phyloP scores from a whole-genome alignment of 768 basidiomycete species.

The Lactifluus hygrophoroides region DNA sequence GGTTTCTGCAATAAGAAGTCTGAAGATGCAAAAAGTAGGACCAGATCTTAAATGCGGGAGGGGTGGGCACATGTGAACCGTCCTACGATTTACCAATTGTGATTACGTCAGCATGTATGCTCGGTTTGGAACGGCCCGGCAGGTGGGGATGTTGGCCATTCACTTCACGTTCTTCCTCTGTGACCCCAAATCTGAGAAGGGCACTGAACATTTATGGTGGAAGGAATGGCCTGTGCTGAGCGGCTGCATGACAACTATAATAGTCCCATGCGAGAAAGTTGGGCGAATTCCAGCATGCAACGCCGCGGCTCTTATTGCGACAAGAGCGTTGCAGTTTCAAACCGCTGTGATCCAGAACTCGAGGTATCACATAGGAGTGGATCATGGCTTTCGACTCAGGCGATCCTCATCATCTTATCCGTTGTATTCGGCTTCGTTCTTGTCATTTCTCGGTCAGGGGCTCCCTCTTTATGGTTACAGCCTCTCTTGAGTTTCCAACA shows the following conservation, averaged over 20 bases:
- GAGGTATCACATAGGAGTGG: not conserved
- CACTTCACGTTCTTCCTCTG: too few species aligned
- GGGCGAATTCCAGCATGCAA: not conserved
- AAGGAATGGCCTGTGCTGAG: not conserved
- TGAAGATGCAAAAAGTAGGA: too few species aligned
- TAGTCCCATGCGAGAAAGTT: not conserved
- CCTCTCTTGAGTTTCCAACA: not conserved
- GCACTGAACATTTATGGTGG: not conserved
- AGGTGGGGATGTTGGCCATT: too few species aligned
- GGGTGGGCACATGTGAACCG: too few species aligned
- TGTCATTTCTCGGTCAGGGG: not conserved
- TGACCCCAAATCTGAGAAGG: not conserved
- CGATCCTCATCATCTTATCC: not conserved
- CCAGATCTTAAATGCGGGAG: too few species aligned
- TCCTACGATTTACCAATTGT: too few species aligned
- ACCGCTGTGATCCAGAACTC: not conserved
- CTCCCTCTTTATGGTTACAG: not conserved
- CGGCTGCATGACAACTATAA: not conserved
- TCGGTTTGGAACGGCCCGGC: too few species aligned
- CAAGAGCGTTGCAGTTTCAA: not conserved
- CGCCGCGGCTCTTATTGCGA: not conserved
- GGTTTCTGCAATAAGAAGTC: too few species aligned
- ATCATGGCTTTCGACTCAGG: not conserved
- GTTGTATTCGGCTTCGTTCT: not conserved
- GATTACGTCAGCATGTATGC: too few species aligned